Base-by-base conservation (phyloP, 768 basidiomycete species). In the Gautieria morchelliformis region DNA sequence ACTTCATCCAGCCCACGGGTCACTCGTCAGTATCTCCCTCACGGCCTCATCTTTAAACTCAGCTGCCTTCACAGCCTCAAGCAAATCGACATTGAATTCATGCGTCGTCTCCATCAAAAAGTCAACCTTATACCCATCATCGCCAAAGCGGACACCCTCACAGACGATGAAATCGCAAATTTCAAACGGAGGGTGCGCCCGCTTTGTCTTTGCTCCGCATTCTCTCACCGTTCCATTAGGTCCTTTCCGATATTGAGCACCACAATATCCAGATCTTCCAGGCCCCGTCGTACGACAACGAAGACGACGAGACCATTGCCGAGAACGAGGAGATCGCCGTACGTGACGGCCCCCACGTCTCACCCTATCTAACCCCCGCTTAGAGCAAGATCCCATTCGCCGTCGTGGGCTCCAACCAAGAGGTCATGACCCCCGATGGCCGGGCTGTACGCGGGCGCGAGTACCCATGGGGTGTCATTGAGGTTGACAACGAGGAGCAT, bases 121-220 rank as follows among this genome's bases (percentile, higher is more conserved):
- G 96, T 99, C 74, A 99, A 99, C 75, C 76, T 99, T 64, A 98
- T 99, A 63, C 96, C 96, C 57, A 83, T 99, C 68, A 98, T 99
- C 65, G 96, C 96, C 60, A 99, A 99, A 76, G 85, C 93, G 9
- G 96, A 99, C 69, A 98, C 96, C 33, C 70, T 99, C 74, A 98
- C 96, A 12, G 94, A 98, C 65, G 93, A 97, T 63, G 96, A 98
- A 73, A 82, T 97, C 63, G 74, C 78, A 8, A 80, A 87, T 52
- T 98, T 98, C 81, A 99, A 99, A 77, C 83, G 86, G 61, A 77
- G 96, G 67, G 93, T 94, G 70, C 59, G 81, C 62, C 47, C 12
- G 17, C 53, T 27, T 41, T 20, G 46, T 20, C 24, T 24, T 52
- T 14, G 42, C 30, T 15, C 35, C 19, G 47, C 50, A 40, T 54